A percentile compares a stretch with the other conserved stretches of the same genome.
Evolutionary conservation across 179 eudicot species (phyloP).

Genomic region (Heliamphora pulchella): DNA sequence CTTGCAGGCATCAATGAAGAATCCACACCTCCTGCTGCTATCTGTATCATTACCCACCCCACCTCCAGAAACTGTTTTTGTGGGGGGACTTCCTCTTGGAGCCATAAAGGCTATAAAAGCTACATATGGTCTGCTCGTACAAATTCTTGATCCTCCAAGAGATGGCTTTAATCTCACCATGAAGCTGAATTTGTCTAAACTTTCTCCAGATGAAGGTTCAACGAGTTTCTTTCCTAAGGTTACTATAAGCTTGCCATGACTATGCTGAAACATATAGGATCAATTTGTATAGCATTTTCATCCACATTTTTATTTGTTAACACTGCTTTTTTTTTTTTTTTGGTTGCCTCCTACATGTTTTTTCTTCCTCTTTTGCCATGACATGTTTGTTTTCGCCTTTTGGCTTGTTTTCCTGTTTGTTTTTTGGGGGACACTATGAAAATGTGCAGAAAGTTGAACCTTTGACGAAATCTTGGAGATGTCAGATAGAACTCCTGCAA

Average conservation of each 20-base stretch:
- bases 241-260: constrained; percentile 42
- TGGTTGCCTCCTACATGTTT: not conserved
- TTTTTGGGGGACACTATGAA: not conserved
- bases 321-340: not conserved
- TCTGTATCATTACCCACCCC: constrained; percentile 86
- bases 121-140: constrained; percentile 58
- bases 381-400: not conserved
- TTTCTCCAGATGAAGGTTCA: constrained; percentile 96
- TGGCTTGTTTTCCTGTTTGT: not conserved
- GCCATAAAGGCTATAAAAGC: constrained; percentile 92
- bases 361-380: not conserved
- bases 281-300: constrained; percentile 7
- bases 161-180: constrained; percentile 91
- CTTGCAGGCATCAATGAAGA: constrained; percentile 72
- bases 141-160: constrained; percentile 98
- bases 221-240: constrained; percentile 62
- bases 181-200: constrained; percentile 83
- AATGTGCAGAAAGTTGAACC: not conserved
- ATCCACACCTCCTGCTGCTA: constrained; percentile 63
- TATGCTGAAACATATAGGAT: constrained; percentile 25
- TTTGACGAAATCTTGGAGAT: not conserved
- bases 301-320: not conserved
- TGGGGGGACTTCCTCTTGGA: constrained; percentile 82
- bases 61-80: constrained; percentile 74
- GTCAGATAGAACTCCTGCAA: not conserved